phyloP scores from a whole-genome alignment of 257 asterid species.

The Anisodus tanguticus region DNA sequence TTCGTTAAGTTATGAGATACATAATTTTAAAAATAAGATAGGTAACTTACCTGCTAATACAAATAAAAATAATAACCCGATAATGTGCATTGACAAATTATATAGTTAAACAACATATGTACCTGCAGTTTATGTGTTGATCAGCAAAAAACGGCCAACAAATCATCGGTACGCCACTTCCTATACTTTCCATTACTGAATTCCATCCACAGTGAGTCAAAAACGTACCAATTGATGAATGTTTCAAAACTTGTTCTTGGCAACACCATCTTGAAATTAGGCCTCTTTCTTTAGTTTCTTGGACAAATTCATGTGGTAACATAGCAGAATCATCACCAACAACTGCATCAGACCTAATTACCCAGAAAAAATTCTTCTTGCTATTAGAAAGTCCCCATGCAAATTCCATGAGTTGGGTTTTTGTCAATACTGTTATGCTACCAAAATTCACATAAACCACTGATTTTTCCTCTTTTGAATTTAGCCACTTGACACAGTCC shows the following conservation, averaged over 20 bases:
- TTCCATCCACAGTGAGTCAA: conserved; percentile 61
- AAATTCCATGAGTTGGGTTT: conserved; percentile 35
- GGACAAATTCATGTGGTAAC: conserved; percentile 35
- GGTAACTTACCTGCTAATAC: too few species aligned
- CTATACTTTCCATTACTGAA: conserved; percentile 47
- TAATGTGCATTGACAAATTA: too few species aligned
- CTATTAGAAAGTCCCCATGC: conserved; percentile 55
- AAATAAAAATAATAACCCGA: too few species aligned
- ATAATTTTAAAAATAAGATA: too few species aligned
- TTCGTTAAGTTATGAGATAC: too few species aligned
- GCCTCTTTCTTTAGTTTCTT: conserved; percentile 40
- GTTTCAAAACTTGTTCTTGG: conserved; percentile 50
- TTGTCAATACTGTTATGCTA: conserved; percentile 44
- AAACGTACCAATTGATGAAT: conserved; percentile 44
- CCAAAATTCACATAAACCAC: conserved; percentile 56
- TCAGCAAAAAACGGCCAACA: conserved; percentile 62
- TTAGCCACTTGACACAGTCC: conserved; percentile 49
- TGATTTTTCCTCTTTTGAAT: conserved; percentile 36
- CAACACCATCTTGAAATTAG: conserved; percentile 46
- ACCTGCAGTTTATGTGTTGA: conserved; percentile 46
- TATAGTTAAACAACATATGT: too few species aligned
- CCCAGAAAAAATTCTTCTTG: conserved; percentile 48
- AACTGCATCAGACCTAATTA: conserved; percentile 45
- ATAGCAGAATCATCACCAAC: conserved; percentile 32
- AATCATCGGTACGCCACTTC: conserved; percentile 48